A percentile compares a stretch with the other conserved stretches of the same genome.
Conservation (phyloP, 2,329 filamentous ascomycete genomes). For the Elsinoe ampelina region DNA sequence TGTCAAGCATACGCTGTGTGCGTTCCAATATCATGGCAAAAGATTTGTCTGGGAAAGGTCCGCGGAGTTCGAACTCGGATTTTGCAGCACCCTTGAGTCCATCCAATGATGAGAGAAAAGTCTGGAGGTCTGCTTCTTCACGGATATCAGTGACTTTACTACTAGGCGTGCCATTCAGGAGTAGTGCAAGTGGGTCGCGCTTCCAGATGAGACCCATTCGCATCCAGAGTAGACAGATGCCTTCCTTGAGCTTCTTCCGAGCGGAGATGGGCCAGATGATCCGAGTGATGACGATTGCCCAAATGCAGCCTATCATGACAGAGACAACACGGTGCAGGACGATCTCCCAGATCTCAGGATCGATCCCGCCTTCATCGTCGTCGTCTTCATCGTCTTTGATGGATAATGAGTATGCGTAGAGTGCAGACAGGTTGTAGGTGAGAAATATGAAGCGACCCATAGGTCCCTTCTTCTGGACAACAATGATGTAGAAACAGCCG, state of each 20-base stretch:
- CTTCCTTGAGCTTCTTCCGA: slow-evolving; percentile 77
- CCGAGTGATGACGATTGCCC: slow-evolving; percentile 84
- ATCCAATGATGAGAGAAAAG: slow-evolving; percentile 66
- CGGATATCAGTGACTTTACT: slow-evolving; percentile 69
- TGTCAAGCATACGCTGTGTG: slow-evolving; percentile 78
- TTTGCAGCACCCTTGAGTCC: slow-evolving; percentile 61
- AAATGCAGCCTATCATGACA: slow-evolving; percentile 77
- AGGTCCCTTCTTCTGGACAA: slow-evolving; percentile 73
- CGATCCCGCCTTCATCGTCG: slow-evolving; percentile 71
- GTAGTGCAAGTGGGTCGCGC: slow-evolving; percentile 71
- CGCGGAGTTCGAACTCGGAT: slow-evolving; percentile 81
- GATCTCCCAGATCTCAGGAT: slow-evolving; percentile 81
- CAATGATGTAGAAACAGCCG: slow-evolving; percentile 81
- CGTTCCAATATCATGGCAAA: slow-evolving; percentile 68
- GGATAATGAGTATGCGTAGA: slow-evolving; percentile 87
- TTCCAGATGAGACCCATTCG: slow-evolving; percentile 97
- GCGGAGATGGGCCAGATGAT: slow-evolving; percentile 92
- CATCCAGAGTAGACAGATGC: slow-evolving; percentile 81
- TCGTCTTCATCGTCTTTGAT: slow-evolving; percentile 68
- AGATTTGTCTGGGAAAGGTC: slow-evolving; percentile 69
- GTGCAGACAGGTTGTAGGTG: slow-evolving; percentile 88
- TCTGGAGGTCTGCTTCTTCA: slow-evolving; percentile 79
- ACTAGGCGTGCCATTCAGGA: slow-evolving; percentile 38
- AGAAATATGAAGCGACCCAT: slow-evolving; percentile 90
- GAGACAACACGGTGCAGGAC: slow-evolving; percentile 77